These are phyloP conservation scores for Stereocaulon alpinum DNA, from an alignment of 495 filamentous ascomycete genomes.

Conservation along the genomic window DNA sequence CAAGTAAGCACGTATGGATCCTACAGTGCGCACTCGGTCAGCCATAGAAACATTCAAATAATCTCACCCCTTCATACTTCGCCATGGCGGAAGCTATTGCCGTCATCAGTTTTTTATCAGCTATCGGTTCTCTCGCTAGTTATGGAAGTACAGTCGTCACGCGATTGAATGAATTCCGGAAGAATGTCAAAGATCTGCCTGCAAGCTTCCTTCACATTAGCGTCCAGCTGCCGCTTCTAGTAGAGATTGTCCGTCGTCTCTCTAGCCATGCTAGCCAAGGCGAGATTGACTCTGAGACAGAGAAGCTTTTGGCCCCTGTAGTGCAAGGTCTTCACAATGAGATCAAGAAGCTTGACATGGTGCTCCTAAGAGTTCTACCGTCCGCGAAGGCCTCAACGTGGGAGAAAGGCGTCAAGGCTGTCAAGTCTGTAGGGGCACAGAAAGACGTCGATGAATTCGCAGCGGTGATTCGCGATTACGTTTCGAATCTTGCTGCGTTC, in stretches of 20 bases:
- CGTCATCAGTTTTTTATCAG: conserved; percentile 25
- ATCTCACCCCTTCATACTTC: too few relatives aligned
- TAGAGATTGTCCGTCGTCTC: conserved; percentile 15
- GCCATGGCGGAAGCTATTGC: conserved; percentile 31
- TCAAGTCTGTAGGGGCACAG: conserved; percentile 14
- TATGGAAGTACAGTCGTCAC: conserved; percentile 27
- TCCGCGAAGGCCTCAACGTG: conserved; percentile 13
- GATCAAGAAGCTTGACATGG: conserved; percentile 3
- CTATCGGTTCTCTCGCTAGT: conserved; percentile 29
- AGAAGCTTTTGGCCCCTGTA: conserved; percentile 3
- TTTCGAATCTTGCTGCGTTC: conserved; percentile 10
- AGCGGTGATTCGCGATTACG: conserved; percentile 7
- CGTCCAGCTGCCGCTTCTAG: conserved; percentile 26
- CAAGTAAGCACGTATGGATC: too few relatives aligned
- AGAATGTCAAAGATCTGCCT: conserved; percentile 22
- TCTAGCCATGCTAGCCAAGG: conserved; percentile 3
- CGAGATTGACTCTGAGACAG: conserved; percentile 2
- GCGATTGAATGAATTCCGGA: conserved; percentile 27
- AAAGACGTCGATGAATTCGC: conserved; percentile 12
- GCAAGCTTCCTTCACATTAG: conserved; percentile 26
- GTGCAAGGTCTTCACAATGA: conserved; percentile 9
- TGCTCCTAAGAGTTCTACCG: conserved; percentile 11
- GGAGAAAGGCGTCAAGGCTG: conserved; percentile 16
- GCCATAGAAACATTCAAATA: too few relatives aligned
- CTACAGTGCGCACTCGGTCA: too few relatives aligned